These are phyloP conservation scores for Eutreptiella sp. DNA, from an alignment of 208 protist genomes.

Conservation along the genomic window DNA sequence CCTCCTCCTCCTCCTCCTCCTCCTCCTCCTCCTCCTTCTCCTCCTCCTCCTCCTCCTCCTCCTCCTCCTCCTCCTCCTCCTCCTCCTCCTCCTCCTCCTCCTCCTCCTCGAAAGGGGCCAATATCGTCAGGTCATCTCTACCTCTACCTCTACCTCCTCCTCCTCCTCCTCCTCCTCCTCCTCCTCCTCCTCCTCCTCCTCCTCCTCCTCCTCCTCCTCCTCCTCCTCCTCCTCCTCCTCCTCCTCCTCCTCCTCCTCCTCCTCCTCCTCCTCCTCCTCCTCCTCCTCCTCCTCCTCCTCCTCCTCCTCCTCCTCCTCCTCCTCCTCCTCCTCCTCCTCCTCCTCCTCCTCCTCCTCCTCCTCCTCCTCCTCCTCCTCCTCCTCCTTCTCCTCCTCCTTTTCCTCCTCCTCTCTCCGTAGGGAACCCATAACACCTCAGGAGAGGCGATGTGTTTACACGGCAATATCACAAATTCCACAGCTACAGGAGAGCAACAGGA, in stretches of 20 bases:
- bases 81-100: conserved; percentile 27
- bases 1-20: conserved; percentile 20
- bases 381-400: background rate
- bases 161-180: conserved; percentile 25
- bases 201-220: conserved; percentile 22
- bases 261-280: conserved; percentile 19
- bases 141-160: too few species aligned
- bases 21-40: conserved; percentile 24
- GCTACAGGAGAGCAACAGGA: too few species aligned
- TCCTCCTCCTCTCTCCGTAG: background rate
- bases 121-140: too few species aligned
- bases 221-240: conserved; percentile 21
- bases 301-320: conserved; percentile 13
- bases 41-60: conserved; percentile 19
- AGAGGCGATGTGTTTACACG: too few species aligned
- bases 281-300: conserved; percentile 3
- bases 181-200: conserved; percentile 12
- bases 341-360: conserved; percentile 8
- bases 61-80: conserved; percentile 23
- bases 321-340: conserved; percentile 4
- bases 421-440: too few species aligned
- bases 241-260: conserved; percentile 25
- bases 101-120: background rate
- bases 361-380: conserved; percentile 2
- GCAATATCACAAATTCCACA: background rate